Evolutionary conservation across 1,139 yeast species (phyloP).

Genomic region (Suhomyces guaymorum): DNA sequence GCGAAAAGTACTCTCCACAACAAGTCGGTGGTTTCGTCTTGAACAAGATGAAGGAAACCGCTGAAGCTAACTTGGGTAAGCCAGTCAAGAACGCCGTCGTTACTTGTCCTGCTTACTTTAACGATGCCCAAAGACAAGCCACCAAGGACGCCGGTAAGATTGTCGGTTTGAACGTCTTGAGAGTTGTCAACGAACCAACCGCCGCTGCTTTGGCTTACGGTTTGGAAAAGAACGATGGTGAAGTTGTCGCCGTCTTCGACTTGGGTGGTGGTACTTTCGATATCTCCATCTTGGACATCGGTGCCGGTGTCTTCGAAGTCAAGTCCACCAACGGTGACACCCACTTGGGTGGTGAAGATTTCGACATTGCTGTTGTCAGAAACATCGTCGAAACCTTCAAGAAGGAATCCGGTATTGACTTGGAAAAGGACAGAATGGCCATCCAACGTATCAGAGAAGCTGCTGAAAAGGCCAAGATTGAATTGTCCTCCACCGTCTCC

Average conservation of each 20-base stretch:
- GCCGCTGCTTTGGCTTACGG: conserved; percentile 99
- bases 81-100: conserved; percentile 85
- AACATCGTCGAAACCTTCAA: conserved; percentile 90
- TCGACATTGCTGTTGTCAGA: conserved; percentile 82
- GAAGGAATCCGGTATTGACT: conserved; percentile 88
- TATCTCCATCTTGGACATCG: conserved; percentile 80
- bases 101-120: conserved; percentile 97
- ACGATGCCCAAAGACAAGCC: conserved; percentile 98
- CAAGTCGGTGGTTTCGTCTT: conserved; percentile 97
- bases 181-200: conserved; percentile 98
- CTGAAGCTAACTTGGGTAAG: conserved; percentile 88
- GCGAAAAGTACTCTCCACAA: conserved; percentile 91
- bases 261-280: conserved; percentile 91
- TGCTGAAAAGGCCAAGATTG: conserved; percentile 99
- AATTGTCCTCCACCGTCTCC: conserved; percentile 88
- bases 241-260: conserved; percentile 82
- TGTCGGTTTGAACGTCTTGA: conserved; percentile 91
- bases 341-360: conserved; percentile 91
- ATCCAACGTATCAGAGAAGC: conserved; percentile 99
- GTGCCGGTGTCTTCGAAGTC: conserved; percentile 86
- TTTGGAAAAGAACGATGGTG: conserved; percentile 77
- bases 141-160: conserved; percentile 98
- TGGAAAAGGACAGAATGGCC: conserved; percentile 94
- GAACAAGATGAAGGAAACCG: conserved; percentile 97
- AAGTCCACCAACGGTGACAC: conserved; percentile 90